Base-by-base conservation (phyloP, 805 yeast species). In the Yarrowia sp. region DNA sequence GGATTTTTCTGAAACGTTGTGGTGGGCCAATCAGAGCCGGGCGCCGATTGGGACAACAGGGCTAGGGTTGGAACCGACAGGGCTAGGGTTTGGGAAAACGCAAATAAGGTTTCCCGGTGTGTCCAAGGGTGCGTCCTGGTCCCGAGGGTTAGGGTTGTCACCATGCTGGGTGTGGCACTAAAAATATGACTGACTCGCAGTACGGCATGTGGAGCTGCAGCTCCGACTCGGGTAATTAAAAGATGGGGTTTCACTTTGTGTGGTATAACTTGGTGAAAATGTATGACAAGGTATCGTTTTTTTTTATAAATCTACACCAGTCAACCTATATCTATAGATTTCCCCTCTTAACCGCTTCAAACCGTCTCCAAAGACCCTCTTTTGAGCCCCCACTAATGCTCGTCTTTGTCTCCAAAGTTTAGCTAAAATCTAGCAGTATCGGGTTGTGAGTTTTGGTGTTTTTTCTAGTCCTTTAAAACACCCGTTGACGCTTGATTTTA, bases 1-100 rank as follows among this genome's bases (percentile, higher is more conserved):
- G 46, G 61, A 36, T 54, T 54, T 54, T 54, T 54, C 61, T 54
- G 61, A 36, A 26, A 26, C 35, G 61, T 36, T 1, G 61, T 12
- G 46, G 33, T 38, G 61, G 61, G 61, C 61, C 61, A 54, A 54
- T 54, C 61, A 54, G 46, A 54, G 58, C 2, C 16, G 16, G n/a
- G 44, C 19, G n/a, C 35, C 14, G 24, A 26, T 52, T 52, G 59
- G 59, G 59, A 52, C 7, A 14, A 24, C n/a, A 12, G 44, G 61
- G 46, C 26, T 36, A n/a, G 59, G 59, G 59, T n/a, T 14, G 30
- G 22, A 2, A 14, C n/a, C n/a, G n/a, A n/a, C n/a, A n/a, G n/a
- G n/a, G n/a, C n/a, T n/a, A n/a, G n/a, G 22, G 22, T 44, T 26
- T 5, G 48, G 48, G 48, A 2, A 14, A 26, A 8, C 4, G 30